Conservation (phyloP, 176 grass and related monocot species). For the Paspalum vaginatum region DNA sequence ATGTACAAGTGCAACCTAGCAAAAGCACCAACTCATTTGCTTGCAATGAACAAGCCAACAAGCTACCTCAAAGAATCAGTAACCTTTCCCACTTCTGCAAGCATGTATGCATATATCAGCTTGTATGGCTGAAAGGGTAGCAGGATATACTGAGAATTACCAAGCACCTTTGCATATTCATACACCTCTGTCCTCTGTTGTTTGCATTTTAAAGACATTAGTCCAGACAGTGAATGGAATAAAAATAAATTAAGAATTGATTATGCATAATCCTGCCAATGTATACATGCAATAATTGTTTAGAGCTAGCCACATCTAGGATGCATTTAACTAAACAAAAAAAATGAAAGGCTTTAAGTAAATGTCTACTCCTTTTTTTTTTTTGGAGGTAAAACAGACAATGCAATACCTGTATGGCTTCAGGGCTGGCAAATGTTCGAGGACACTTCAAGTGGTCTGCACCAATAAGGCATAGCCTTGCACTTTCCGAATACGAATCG, state of each 20-base stretch:
- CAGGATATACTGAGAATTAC: slow-evolving; percentile 96
- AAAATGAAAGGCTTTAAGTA: not conserved
- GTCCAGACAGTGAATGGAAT: slow-evolving; percentile 24
- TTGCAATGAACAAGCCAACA: slow-evolving; percentile 32
- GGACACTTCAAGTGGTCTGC: slow-evolving; percentile 94
- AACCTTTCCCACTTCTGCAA: slow-evolving; percentile 88
- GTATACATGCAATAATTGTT: slow-evolving; percentile 24
- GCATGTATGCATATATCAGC: slow-evolving; percentile 96
- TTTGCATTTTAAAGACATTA: slow-evolving; percentile 46
- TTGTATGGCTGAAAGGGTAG: slow-evolving; percentile 95
- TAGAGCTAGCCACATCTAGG: not conserved
- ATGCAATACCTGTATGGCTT: slow-evolving; percentile 81
- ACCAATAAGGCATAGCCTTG: slow-evolving; percentile 90
- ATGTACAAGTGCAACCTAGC: slow-evolving; percentile 10
- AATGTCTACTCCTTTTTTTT: not conserved
- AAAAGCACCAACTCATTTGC: not conserved
- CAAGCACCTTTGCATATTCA: slow-evolving; percentile 94
- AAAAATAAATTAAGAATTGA: slow-evolving; percentile 29
- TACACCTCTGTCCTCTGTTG: slow-evolving; percentile 94
- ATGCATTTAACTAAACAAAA: not conserved
- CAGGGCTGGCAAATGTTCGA: slow-evolving; percentile 84
- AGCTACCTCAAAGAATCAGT: slow-evolving; percentile 84
- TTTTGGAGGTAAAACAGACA: slow-evolving; percentile 15
- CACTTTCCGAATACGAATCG: slow-evolving; percentile 79
- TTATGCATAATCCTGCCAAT: slow-evolving; percentile 20